These are phyloP conservation scores for Micractinium sp. DNA, from an alignment of 139 green algal species.

Conservation along the genomic window DNA sequence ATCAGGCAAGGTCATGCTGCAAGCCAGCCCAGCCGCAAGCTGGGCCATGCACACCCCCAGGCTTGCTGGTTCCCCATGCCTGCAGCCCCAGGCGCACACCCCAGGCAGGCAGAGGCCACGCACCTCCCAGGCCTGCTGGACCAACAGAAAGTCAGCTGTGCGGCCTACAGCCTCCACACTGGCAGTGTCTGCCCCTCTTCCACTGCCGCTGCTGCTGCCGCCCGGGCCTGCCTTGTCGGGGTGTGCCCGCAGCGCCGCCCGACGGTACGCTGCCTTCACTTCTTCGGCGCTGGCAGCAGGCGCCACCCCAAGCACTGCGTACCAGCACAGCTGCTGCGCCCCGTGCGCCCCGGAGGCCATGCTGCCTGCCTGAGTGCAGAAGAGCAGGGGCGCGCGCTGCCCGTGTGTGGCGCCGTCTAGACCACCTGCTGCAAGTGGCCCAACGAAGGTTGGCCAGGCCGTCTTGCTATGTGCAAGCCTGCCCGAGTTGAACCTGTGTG, in stretches of 20 bases:
- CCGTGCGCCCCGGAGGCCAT: not conserved
- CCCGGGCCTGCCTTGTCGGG: slow-evolving; percentile 68
- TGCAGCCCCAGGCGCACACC: not conserved
- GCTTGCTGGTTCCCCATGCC: not conserved
- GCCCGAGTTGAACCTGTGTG: too few relatives aligned
- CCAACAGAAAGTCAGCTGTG: slow-evolving; percentile 2
- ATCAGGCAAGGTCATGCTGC: not conserved
- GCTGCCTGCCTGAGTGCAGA: not conserved
- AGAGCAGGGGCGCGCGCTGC: not conserved
- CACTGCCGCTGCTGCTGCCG: not conserved
- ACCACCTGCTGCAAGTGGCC: not conserved
- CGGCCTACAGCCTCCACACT: not conserved
- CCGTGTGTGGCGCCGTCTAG: too few relatives aligned
- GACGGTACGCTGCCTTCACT: slow-evolving; percentile 86
- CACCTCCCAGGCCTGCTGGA: slow-evolving; percentile 37
- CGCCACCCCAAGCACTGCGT: slow-evolving; percentile 50
- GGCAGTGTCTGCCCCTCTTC: not conserved
- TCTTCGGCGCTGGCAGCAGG: slow-evolving; percentile 46
- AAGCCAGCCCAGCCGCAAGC: not conserved
- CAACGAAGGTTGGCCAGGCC: too few relatives aligned
- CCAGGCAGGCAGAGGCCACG: not conserved
- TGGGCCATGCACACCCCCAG: not conserved
- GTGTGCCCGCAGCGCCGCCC: slow-evolving; percentile 82
- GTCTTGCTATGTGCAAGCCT: too few relatives aligned
- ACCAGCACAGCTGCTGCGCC: slow-evolving; percentile 6